These are phyloP conservation scores for Ganoderma lingzhi DNA, from an alignment of 1,284 basidiomycete genomes.

Conservation along the genomic window DNA sequence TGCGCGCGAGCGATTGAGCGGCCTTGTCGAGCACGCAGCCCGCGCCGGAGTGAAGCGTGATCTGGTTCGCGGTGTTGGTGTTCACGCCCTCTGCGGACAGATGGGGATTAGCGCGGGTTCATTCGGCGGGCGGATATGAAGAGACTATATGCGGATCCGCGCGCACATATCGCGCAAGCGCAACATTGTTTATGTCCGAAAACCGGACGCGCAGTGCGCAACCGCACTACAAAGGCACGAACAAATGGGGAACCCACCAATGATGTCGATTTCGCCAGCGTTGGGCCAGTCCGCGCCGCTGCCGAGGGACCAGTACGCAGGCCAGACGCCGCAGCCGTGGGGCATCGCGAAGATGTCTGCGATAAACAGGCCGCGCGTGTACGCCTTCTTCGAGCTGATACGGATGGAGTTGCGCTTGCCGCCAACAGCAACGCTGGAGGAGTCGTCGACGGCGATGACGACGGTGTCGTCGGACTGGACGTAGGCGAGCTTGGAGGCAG, in stretches of 20 bases:
- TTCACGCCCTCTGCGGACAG: slow-evolving; percentile 63
- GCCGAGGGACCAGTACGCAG: slow-evolving; percentile 74
- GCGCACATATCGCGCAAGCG: background rate
- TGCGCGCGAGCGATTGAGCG: slow-evolving; percentile 40
- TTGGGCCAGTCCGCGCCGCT: slow-evolving; percentile 69
- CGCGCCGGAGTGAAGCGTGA: slow-evolving; percentile 70
- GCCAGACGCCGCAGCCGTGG: slow-evolving; percentile 84
- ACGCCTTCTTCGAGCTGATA: slow-evolving; percentile 72
- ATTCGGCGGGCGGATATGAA: background rate
- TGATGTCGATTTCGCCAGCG: slow-evolving; percentile 54
- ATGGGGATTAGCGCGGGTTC: background rate
- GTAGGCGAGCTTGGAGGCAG: slow-evolving; percentile 63
- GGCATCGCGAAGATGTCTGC: slow-evolving; percentile 83
- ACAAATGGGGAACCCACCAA: slow-evolving; percentile 34
- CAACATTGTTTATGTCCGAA: background rate
- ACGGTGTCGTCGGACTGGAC: slow-evolving; percentile 62
- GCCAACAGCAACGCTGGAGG: slow-evolving; percentile 56
- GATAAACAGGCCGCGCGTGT: slow-evolving; percentile 77
- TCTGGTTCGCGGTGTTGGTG: slow-evolving; percentile 63
- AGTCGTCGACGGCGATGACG: slow-evolving; percentile 71
- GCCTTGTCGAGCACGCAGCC: slow-evolving; percentile 60
- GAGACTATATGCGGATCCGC: background rate
- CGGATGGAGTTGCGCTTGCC: slow-evolving; percentile 77
- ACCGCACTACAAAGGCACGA: background rate
- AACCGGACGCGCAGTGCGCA: background rate